Conservation (phyloP, 2,329 filamentous ascomycete species). For the Cladosporium oxysporum region DNA sequence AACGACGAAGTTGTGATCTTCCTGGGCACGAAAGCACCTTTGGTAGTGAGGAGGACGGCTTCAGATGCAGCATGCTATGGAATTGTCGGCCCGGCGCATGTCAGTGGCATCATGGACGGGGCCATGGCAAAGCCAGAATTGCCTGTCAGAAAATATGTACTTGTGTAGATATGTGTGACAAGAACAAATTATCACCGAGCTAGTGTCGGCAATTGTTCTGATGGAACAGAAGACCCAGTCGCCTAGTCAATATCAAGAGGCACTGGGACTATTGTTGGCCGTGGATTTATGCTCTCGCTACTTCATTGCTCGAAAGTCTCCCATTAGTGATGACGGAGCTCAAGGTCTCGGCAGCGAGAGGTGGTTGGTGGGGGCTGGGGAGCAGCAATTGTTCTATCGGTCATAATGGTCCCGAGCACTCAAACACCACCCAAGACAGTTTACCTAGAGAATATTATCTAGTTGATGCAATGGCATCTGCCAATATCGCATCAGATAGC, state of each 20-base stretch:
- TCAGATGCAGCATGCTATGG: background rate
- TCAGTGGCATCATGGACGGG: background rate
- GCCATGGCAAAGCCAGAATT: background rate
- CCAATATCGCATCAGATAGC: conserved; percentile 6
- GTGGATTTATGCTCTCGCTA: background rate
- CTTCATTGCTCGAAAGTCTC: background rate
- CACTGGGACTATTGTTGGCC: background rate
- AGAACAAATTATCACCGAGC: background rate
- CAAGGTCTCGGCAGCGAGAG: background rate
- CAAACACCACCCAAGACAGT: background rate
- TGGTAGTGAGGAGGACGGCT: background rate
- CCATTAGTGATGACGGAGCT: background rate
- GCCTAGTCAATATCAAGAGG: background rate
- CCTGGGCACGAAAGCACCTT: background rate
- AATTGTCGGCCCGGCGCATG: background rate
- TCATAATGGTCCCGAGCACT: background rate
- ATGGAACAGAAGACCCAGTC: background rate
- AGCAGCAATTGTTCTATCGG: background rate
- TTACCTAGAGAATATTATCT: background rate
- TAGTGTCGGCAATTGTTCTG: background rate
- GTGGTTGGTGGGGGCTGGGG: background rate
- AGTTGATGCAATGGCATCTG: background rate
- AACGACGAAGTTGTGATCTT: background rate
- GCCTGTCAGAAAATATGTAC: background rate
- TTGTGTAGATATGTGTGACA: background rate